Evolutionary conservation across 176 grass and related monocot genomes (phyloP).

Genomic region (Urochloa ruziziensis): DNA sequence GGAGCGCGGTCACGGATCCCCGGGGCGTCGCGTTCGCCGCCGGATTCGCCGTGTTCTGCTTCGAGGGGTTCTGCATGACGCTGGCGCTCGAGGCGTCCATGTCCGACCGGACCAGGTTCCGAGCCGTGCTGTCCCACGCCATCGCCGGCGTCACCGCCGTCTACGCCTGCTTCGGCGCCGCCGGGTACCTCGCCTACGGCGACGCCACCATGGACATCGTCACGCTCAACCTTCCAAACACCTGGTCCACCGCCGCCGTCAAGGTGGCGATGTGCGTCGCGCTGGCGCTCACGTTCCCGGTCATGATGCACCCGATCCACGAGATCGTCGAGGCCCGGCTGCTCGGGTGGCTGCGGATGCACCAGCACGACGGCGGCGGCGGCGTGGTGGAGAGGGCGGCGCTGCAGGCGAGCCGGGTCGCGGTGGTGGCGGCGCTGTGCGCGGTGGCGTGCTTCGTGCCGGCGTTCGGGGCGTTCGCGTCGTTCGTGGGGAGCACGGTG

Average conservation of each 20-base stretch:
- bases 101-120: slow-evolving; percentile 55
- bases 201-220: slow-evolving; percentile 80
- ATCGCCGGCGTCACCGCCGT: slow-evolving; percentile 53
- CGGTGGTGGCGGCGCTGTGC: slow-evolving; percentile 50
- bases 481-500: slow-evolving; percentile 84
- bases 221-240: slow-evolving; percentile 71
- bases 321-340: slow-evolving; percentile 81
- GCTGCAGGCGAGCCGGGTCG: slow-evolving; percentile 60
- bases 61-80: slow-evolving; percentile 87
- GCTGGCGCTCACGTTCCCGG: slow-evolving; percentile 77
- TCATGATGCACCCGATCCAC: slow-evolving; percentile 94
- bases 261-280: slow-evolving; percentile 76
- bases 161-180: slow-evolving; percentile 71
- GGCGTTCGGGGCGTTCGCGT: slow-evolving; percentile 66
- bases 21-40: slow-evolving; percentile 70
- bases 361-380: background rate
- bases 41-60: slow-evolving; percentile 88
- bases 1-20: slow-evolving; percentile 44
- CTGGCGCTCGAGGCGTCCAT: slow-evolving; percentile 84
- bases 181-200: slow-evolving; percentile 86
- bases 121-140: slow-evolving; percentile 56
- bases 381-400: slow-evolving; percentile 7
- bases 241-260: slow-evolving; percentile 62
- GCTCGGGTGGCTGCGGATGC: slow-evolving; percentile 47
- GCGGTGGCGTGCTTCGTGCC: slow-evolving; percentile 76